Base-by-base conservation (phyloP, 768 basidiomycete species). In the Flagelloscypha sp. region DNA sequence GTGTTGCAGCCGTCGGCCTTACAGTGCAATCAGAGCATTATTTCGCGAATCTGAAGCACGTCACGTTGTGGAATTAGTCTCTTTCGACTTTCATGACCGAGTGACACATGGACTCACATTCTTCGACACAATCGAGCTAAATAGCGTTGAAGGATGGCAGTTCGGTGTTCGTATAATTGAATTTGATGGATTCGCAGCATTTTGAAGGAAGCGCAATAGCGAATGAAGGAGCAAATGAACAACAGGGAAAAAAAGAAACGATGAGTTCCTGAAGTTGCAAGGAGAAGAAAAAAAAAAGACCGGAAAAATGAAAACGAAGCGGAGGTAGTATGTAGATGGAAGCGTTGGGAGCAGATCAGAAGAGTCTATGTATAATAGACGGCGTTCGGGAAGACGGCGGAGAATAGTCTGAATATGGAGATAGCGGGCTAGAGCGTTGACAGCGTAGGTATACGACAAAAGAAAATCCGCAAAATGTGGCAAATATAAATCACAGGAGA, bases 91-190 rank as follows among this genome's bases (percentile, higher is more conserved):
- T 13, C 30, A 35, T 19, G 30, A 36, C 33, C 30, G 37, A 35
- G 30, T 35, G 30, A 33, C 35, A 33, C 24, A 27, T 41, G 19
- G 19, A 78, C 79, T 64, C 60, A 82, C 79, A 42, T 79, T 81
- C 48, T 70, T 76, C 66, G 72, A 79, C 48, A 82, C 72, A 45
- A 81, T 72, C 37, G 77, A 63, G 55, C 79, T 81, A 54, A 47
- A 28, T 15, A 25, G 13, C 15, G 23, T n/a, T 20, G 18, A 32
- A 35, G 37, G 11, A 31, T 39, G 38, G n/a, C 24, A 38, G 15
- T 29, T 30, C 28, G 40, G 7, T 37, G 13, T 35, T 32, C 19
- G 35, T 24, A 16, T 16, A 44, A 19, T 22, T 30, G 24, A 19
- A 37, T 35, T 30, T 40, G 16, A 30, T 20, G 44, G 33, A 42